phyloP scores from a whole-genome alignment of 2,329 filamentous ascomycete genomes.

The Colletotrichum sp. region DNA sequence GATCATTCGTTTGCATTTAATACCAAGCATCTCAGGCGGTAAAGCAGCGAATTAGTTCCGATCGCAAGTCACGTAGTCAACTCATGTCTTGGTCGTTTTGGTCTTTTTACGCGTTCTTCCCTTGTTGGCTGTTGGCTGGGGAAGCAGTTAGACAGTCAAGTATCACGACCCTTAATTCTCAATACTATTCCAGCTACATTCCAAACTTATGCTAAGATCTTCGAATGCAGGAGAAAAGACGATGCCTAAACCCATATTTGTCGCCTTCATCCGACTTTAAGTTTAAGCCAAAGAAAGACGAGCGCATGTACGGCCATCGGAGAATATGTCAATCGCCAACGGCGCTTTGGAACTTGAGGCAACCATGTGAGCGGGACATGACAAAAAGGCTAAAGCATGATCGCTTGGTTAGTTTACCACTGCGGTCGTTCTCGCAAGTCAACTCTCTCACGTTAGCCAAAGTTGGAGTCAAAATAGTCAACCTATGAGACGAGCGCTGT shows the following conservation, averaged over 20 bases:
- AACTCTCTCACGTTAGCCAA: neutral
- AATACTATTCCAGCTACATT: neutral
- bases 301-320: neutral
- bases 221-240: neutral
- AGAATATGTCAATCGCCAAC: neutral
- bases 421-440: neutral
- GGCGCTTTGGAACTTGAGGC: neutral
- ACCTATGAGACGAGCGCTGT: neutral
- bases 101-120: neutral
- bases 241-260: rapidly evolving
- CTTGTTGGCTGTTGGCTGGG: neutral
- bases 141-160: neutral
- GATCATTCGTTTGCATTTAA: too few species aligned
- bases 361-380: neutral
- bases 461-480: neutral
- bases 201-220: neutral
- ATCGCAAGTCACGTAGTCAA: neutral
- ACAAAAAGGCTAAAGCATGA: neutral
- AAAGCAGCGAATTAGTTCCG: neutral
- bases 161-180: neutral
- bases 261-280: neutral
- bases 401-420: neutral
- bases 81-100: neutral
- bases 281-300: neutral
- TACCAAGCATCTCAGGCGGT: too few species aligned